phyloP scores from a whole-genome alignment of 257 asterid species.

The Paulownia fortunei region DNA sequence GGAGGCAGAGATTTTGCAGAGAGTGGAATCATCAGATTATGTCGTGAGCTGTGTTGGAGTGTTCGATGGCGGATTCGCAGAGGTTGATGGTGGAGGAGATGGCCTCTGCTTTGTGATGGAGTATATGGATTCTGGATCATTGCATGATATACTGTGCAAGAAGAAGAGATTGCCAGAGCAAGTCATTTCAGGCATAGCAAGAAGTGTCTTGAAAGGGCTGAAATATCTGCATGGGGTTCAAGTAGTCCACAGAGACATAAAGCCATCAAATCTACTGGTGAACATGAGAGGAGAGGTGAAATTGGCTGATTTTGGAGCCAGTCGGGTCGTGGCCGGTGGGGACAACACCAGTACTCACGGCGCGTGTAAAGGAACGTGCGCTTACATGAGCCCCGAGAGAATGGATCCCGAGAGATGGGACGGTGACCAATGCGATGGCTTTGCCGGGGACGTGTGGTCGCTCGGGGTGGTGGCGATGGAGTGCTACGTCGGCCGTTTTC shows the following conservation, averaged over 20 bases:
- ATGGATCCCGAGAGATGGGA: conserved; percentile 53
- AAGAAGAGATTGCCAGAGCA: conserved; percentile 37
- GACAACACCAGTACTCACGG: neutral
- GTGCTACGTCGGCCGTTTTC: conserved; percentile 51
- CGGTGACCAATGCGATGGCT: conserved; percentile 38
- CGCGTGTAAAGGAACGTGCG: conserved; percentile 47
- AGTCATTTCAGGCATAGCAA: conserved; percentile 36
- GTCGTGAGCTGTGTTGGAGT: conserved; percentile 46
- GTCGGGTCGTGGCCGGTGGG: conserved; percentile 1
- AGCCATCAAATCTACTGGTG: conserved; percentile 58
- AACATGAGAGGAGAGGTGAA: conserved; percentile 44
- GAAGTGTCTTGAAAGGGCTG: conserved; percentile 51
- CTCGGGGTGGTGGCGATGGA: conserved; percentile 59
- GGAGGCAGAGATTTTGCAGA: conserved; percentile 45
- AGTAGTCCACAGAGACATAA: conserved; percentile 56
- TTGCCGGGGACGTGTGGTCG: conserved; percentile 60
- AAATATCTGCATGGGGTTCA: conserved; percentile 43
- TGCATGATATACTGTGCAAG: conserved; percentile 34
- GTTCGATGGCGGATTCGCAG: conserved; percentile 38
- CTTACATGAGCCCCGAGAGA: conserved; percentile 67
- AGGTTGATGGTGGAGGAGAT: conserved; percentile 22
- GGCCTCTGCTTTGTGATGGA: conserved; percentile 50
- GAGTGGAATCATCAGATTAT: conserved; percentile 41
- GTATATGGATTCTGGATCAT: conserved; percentile 55
- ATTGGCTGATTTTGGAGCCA: conserved; percentile 58